A percentile compares a stretch with the other conserved stretches of the same genome.
Evolutionary conservation across 352 stramenopile species (phyloP).

Genomic region (Phytopythium cucurbitacearum): DNA sequence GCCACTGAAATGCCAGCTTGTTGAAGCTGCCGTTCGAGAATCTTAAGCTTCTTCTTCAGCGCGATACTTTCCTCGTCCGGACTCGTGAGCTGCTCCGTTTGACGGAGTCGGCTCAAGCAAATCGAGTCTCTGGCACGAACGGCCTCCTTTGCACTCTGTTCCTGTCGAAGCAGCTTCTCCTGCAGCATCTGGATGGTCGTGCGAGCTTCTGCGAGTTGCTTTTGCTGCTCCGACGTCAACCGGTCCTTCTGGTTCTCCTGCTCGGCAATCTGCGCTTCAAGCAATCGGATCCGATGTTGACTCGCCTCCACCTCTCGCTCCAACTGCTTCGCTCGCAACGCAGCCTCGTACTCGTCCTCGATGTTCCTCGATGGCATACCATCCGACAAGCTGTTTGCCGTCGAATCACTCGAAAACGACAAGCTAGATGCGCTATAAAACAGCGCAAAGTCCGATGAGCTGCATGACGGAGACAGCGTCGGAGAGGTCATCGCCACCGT

Average conservation of each 20-base stretch:
- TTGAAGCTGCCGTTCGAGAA: slow-evolving; percentile 71
- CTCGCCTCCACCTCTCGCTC: slow-evolving; percentile 72
- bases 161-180: slow-evolving; percentile 51
- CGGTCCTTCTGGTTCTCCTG: slow-evolving; percentile 55
- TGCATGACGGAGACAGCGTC: slow-evolving; percentile 16
- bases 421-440: slow-evolving; percentile 28
- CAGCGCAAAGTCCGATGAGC: slow-evolving; percentile 30
- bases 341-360: slow-evolving; percentile 63
- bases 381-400: slow-evolving; percentile 13
- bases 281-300: slow-evolving; percentile 44
- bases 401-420: slow-evolving; percentile 28
- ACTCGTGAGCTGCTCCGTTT: neutral
- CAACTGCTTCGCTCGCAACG: slow-evolving; percentile 46
- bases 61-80: slow-evolving; percentile 44
- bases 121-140: slow-evolving; percentile 52
- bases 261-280: slow-evolving; percentile 49
- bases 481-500: neutral
- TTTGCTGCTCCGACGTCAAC: slow-evolving; percentile 55
- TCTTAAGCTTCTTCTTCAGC: slow-evolving; percentile 59
- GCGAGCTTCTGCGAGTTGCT: slow-evolving; percentile 49
- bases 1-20: slow-evolving; percentile 78
- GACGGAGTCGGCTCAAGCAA: slow-evolving; percentile 19
- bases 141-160: slow-evolving; percentile 44
- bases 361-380: slow-evolving; percentile 20
- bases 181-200: slow-evolving; percentile 52